Conservation (phyloP, 176 grass and related monocot species). For the Oryza glaberrima region DNA sequence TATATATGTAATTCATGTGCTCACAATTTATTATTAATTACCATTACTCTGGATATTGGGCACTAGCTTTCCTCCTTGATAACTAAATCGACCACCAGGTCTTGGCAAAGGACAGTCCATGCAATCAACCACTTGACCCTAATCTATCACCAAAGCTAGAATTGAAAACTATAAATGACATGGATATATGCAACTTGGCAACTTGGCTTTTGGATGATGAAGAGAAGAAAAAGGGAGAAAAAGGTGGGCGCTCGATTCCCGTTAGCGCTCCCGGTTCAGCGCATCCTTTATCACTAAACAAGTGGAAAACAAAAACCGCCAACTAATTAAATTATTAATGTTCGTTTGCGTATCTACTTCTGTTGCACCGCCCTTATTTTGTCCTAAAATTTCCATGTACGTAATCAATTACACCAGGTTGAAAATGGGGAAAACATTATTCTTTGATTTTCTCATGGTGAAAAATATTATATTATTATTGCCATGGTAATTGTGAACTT, state of each 20-base stretch:
- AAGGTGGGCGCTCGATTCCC: background rate
- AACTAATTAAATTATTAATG: too few relatives aligned
- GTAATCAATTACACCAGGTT: too few relatives aligned
- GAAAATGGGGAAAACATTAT: too few relatives aligned
- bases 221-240: background rate
- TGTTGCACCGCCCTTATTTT: background rate
- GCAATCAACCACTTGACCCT: background rate
- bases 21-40: background rate
- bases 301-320: background rate
- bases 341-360: background rate
- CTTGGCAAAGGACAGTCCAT: background rate
- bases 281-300: background rate
- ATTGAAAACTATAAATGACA: background rate
- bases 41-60: background rate
- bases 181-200: background rate
- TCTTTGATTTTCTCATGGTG: background rate
- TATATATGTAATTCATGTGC: too few relatives aligned
- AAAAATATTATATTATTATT: background rate
- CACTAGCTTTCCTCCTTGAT: background rate
- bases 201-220: background rate
- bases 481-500: too few relatives aligned
- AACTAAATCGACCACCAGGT: background rate
- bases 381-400: too few relatives aligned
- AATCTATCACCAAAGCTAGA: background rate
- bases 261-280: background rate